phyloP scores from a whole-genome alignment of 73 alveolate species.

The Diophrys sp. region DNA sequence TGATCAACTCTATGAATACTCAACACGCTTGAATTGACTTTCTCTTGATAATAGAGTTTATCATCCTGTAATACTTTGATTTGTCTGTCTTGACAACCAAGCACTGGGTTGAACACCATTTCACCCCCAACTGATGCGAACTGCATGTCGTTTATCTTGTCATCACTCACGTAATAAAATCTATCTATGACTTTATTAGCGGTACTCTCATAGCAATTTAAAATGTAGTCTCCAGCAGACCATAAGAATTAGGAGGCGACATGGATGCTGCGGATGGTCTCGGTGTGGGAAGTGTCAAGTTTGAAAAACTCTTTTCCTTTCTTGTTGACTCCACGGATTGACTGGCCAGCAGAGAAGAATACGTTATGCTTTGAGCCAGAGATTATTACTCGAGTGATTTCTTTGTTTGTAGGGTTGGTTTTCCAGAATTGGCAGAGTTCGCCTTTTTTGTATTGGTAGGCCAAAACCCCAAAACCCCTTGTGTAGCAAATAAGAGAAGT shows the following conservation, averaged over 20 bases:
- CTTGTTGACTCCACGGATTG: constrained; percentile 52
- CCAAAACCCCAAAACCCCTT: too few relatives aligned
- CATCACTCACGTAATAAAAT: constrained; percentile 49
- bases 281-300: constrained; percentile 55
- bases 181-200: constrained; percentile 34
- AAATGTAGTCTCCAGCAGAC: constrained; percentile 62
- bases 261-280: constrained; percentile 42
- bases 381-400: constrained; percentile 33
- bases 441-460: constrained; percentile 53
- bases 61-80: constrained; percentile 35
- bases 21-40: constrained; percentile 28
- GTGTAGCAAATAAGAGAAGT: constrained; percentile 13
- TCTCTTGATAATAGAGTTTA: constrained; percentile 29
- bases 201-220: constrained; percentile 49
- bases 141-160: constrained; percentile 51
- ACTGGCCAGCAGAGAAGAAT: constrained; percentile 51
- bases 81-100: constrained; percentile 54
- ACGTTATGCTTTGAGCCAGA: constrained; percentile 22
- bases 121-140: constrained; percentile 40
- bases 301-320: constrained; percentile 63
- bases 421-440: constrained; percentile 34
- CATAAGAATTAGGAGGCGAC: constrained; percentile 39
- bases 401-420: constrained; percentile 35
- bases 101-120: constrained; percentile 35
- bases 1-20: constrained; percentile 8